phyloP scores from a whole-genome alignment of 108 stramenopile genomes.

The Fragilariopsis cylindrus region DNA sequence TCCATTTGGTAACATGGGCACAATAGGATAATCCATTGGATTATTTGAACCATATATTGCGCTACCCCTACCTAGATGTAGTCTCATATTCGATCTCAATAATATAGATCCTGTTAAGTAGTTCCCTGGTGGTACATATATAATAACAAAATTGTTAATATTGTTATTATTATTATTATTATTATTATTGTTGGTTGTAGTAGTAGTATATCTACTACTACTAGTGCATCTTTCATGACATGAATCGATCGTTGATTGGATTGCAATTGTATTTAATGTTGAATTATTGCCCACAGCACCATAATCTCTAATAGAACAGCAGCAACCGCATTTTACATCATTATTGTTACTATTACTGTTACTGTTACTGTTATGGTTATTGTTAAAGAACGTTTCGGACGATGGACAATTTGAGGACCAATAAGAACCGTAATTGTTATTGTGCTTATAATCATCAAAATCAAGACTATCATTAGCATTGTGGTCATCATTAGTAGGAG shows the following conservation, averaged over 20 bases:
- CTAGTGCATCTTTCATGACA: conserved; percentile 9
- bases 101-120: conserved; percentile 5
- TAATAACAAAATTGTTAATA: not conserved
- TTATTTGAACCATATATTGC: conserved; percentile 10
- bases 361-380: no score
- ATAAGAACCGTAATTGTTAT: no score
- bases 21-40: conserved; percentile 4
- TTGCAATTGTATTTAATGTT: conserved; percentile 14
- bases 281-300: conserved; percentile 9
- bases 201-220: not conserved
- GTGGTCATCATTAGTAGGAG: no score
- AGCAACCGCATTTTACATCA: no score
- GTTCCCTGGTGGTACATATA: conserved; percentile 3
- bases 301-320: no score
- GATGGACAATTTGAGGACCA: no score
- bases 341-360: no score
- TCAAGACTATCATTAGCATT: no score
- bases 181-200: not conserved
- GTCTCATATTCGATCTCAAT: not conserved
- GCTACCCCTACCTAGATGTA: conserved; percentile 7
- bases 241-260: conserved; percentile 8
- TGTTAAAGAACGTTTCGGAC: no score
- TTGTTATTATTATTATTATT: not conserved
- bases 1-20: conserved; percentile 15
- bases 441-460: no score